These are phyloP conservation scores for Arabidopsis thaliana DNA, from an alignment of 345 rosid genomes.

Conservation along the genomic window DNA sequence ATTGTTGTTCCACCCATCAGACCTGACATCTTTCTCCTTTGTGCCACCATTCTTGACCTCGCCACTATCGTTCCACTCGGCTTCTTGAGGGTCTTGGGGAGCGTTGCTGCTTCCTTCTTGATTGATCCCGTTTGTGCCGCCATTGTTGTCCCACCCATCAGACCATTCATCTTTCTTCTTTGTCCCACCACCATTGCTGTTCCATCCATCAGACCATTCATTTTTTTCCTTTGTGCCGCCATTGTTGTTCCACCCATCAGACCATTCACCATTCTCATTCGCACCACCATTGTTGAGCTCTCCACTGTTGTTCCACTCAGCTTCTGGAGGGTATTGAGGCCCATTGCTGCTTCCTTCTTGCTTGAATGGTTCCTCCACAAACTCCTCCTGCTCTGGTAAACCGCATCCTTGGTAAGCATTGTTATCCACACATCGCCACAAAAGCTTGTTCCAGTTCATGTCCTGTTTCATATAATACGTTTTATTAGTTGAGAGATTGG, in stretches of 20 bases:
- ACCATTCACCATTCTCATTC: slow-evolving; percentile 69
- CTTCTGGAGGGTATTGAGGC: slow-evolving; percentile 37
- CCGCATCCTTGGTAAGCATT: slow-evolving; percentile 75
- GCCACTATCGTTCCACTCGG: slow-evolving; percentile 46
- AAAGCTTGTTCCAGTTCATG: slow-evolving; percentile 67
- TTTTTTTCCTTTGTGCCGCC: not conserved
- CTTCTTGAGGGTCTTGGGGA: slow-evolving; percentile 38
- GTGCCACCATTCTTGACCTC: slow-evolving; percentile 39
- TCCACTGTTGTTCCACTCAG: slow-evolving; percentile 46
- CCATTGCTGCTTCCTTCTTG: slow-evolving; percentile 41
- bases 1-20: slow-evolving; percentile 12
- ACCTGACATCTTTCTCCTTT: slow-evolving; percentile 45
- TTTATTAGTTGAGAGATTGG: not conserved
- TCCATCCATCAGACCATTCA: slow-evolving; percentile 36
- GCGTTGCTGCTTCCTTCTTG: slow-evolving; percentile 39
- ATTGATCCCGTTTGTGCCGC: slow-evolving; percentile 27
- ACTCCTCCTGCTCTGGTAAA: slow-evolving; percentile 67
- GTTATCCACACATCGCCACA: slow-evolving; percentile 79
- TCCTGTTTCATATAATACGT: slow-evolving; percentile 55
- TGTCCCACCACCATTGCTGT: slow-evolving; percentile 11
- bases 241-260: slow-evolving; percentile 53
- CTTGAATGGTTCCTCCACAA: slow-evolving; percentile 37
- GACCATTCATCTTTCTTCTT: slow-evolving; percentile 68
- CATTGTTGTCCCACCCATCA: slow-evolving; percentile 48
- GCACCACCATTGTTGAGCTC: slow-evolving; percentile 42